These are phyloP conservation scores for Inga oerstediana DNA, from an alignment of 306 rosid species.

Conservation along the genomic window DNA sequence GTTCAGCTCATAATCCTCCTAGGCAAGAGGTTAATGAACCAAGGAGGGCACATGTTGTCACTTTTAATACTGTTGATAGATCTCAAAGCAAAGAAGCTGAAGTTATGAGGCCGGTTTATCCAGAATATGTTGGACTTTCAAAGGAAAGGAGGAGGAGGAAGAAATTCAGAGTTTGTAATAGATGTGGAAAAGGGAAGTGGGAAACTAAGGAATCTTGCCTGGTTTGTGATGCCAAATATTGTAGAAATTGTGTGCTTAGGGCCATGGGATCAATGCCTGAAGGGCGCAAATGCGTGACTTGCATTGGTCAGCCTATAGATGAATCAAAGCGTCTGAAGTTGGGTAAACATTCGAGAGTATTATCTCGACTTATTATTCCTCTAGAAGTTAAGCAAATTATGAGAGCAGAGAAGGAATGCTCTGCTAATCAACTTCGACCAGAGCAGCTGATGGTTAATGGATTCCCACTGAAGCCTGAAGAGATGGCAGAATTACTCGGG, in stretches of 20 bases:
- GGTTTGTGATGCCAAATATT: slow-evolving; percentile 88
- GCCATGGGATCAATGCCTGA: slow-evolving; percentile 99
- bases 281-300: slow-evolving; percentile 92
- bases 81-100: slow-evolving; percentile 64
- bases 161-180: slow-evolving; percentile 76
- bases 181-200: slow-evolving; percentile 97
- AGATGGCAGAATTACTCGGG: slow-evolving; percentile 91
- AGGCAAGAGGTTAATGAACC: slow-evolving; percentile 53
- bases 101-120: slow-evolving; percentile 68
- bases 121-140: slow-evolving; percentile 68
- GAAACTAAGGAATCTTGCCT: slow-evolving; percentile 93
- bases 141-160: slow-evolving; percentile 88
- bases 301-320: slow-evolving; percentile 86
- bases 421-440: slow-evolving; percentile 97
- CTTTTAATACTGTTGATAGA: slow-evolving; percentile 76
- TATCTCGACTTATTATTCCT: slow-evolving; percentile 88
- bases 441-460: slow-evolving; percentile 94
- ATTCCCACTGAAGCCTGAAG: slow-evolving; percentile 73
- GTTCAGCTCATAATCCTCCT: slow-evolving; percentile 76
- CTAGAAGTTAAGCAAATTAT: slow-evolving; percentile 96
- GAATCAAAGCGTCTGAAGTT: slow-evolving; percentile 79
- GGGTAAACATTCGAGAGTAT: slow-evolving; percentile 86
- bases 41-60: slow-evolving; percentile 79
- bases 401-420: slow-evolving; percentile 97
- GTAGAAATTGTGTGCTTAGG: slow-evolving; percentile 88